A percentile compares a stretch with the other conserved stretches of the same genome.
These are phyloP conservation scores for Pichia insulana DNA, from an alignment of 805 yeast species.

Conservation along the genomic window DNA sequence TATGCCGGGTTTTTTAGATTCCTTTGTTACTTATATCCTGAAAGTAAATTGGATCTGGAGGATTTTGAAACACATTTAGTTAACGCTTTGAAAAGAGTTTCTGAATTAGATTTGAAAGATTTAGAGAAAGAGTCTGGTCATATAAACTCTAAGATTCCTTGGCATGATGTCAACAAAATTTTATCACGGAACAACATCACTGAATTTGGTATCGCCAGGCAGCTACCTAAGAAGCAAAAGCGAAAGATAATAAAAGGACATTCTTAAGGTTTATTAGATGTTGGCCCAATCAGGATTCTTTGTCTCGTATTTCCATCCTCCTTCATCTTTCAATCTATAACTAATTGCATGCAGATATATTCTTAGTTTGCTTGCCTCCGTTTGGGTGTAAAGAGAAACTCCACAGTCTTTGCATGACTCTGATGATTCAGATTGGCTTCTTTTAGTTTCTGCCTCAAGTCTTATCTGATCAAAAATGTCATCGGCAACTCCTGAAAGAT, in stretches of 20 bases:
- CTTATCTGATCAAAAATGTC: conserved; percentile 3
- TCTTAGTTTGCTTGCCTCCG: conserved; percentile 24
- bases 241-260: too few relatives aligned
- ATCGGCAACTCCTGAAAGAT: background rate
- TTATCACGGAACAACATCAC: conserved; percentile 2
- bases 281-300: conserved; percentile 40
- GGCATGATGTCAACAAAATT: conserved; percentile 14
- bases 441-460: conserved; percentile 4
- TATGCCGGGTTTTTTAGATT: conserved; percentile 24
- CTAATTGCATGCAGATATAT: conserved; percentile 43
- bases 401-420: conserved; percentile 30
- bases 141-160: conserved; percentile 12
- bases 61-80: conserved; percentile 12
- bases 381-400: conserved; percentile 25
- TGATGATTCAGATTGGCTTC: conserved; percentile 6
- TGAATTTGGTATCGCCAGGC: background rate
- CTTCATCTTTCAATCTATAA: conserved; percentile 25
- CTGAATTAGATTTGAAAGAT: conserved; percentile 2
- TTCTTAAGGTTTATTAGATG: conserved; percentile 11
- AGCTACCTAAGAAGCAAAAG: background rate
- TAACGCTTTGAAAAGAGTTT: conserved; percentile 15
- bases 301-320: conserved; percentile 33
- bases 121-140: conserved; percentile 7
- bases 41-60: conserved; percentile 9
- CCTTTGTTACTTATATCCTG: conserved; percentile 10